Evolutionary conservation across 1,139 yeast genomes (phyloP), one percentile per base, ranked within the genome.

Genomic region (Keqinozyma sinolaborantium): DNA sequence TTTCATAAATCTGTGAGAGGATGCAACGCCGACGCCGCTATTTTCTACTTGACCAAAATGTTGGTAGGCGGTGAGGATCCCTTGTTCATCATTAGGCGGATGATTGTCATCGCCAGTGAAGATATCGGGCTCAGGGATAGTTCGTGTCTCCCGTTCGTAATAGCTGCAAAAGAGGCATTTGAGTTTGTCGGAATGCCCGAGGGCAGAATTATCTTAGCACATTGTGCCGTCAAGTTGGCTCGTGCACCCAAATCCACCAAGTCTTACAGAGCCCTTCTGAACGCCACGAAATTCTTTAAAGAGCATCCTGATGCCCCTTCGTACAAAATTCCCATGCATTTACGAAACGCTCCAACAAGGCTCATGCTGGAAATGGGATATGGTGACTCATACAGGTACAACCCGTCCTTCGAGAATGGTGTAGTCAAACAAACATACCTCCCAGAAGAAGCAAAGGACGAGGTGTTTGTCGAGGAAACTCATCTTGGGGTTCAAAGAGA

Each of bases 131-230:
- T 84, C 3, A 63, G 84, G 8, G 97, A 94, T 54, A 86, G 90
- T 34, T 58, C 83, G 0, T 80, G 95, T 45, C 60, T 94, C 26
- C 95, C 97, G 1, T 81, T 92, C 58, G 92, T 95, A 2, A 73
- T 85, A 2, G 80, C 97, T 0, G 77, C 95, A 0, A 86, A 83
- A 51, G 87, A 86, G 31, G 90, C 97, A 0, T 78, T 86, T 4
- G 94, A 87, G 58, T 87, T 84, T 56, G 73, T 92, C n/a, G 99
- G 99, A 0, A 71, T 92, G 74, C 99, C 99, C 0, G 98, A 94
- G 51, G 95, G 95, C 2, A 97, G 92, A 51, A 70, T 86, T 23
- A 79, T 88, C 3, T 60, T 92, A 29, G 98, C 92, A 0, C 98
- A 92, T 47, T 87, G 97, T 55, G 90, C 95, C 1, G 88, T 84